Evolutionary conservation across 192 early-diverging fungal genomes (phyloP).

Genomic region (Umbelopsis sp.): DNA sequence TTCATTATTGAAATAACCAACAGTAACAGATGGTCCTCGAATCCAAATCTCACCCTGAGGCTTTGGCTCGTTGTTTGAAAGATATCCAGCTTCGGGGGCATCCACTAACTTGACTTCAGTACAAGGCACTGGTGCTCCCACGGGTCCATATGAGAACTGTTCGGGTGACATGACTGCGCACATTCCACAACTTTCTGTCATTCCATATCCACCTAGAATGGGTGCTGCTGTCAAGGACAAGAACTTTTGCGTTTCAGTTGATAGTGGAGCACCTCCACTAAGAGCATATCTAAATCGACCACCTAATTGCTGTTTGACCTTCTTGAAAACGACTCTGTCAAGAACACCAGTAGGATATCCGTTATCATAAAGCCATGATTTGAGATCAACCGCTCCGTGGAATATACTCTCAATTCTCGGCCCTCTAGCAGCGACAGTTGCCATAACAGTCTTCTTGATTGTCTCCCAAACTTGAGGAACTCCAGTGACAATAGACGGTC

Average conservation of each 20-base stretch:
- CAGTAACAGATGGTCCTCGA: slow-evolving; percentile 61
- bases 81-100: slow-evolving; percentile 54
- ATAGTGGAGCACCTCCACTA: slow-evolving; percentile 74
- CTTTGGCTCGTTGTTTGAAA: slow-evolving; percentile 46
- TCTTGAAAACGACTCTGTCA: slow-evolving; percentile 63
- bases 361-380: slow-evolving; percentile 45
- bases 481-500: slow-evolving; percentile 72
- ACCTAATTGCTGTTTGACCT: slow-evolving; percentile 66
- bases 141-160: slow-evolving; percentile 58
- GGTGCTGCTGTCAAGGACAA: slow-evolving; percentile 63
- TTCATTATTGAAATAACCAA: slow-evolving; percentile 67
- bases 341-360: slow-evolving; percentile 53
- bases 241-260: slow-evolving; percentile 71
- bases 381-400: slow-evolving; percentile 54
- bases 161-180: slow-evolving; percentile 67
- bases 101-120: slow-evolving; percentile 67
- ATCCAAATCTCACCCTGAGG: slow-evolving; percentile 73
- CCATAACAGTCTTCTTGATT: slow-evolving; percentile 71
- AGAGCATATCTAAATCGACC: slow-evolving; percentile 64
- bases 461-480: slow-evolving; percentile 80
- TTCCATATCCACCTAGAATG: slow-evolving; percentile 70
- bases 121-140: slow-evolving; percentile 71
- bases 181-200: slow-evolving; percentile 64
- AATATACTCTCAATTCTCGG: slow-evolving; percentile 57
- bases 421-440: slow-evolving; percentile 50